Evolutionary conservation across 108 stramenopile genomes (phyloP).

Genomic region (Nannochloropsis salina): DNA sequence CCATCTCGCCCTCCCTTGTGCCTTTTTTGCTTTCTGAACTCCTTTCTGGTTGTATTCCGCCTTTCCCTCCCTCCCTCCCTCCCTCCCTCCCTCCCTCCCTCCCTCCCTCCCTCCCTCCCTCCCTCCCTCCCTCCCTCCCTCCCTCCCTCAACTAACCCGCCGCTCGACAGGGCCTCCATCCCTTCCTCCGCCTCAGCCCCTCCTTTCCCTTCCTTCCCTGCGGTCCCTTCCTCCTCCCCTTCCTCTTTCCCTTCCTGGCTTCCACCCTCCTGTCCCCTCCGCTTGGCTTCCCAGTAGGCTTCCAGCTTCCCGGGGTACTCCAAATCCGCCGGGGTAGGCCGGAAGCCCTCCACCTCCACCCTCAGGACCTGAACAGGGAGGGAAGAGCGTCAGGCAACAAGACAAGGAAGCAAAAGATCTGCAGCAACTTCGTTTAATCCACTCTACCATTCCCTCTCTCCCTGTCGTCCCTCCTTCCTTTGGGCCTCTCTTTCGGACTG

Average conservation of each 20-base stretch:
- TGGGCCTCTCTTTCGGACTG: background rate
- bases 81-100: background rate
- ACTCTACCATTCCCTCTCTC: background rate
- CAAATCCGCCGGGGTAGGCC: background rate
- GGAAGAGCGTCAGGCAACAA: background rate
- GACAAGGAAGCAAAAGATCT: background rate
- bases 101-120: background rate
- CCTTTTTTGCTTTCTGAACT: no score
- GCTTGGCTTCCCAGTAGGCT: conserved; percentile 1
- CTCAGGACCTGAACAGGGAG: background rate
- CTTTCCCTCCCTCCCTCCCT: background rate
- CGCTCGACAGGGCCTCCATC: background rate
- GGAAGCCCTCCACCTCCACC: conserved; percentile 14
- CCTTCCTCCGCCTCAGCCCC: background rate
- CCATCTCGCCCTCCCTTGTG: no score
- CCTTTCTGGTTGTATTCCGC: no score
- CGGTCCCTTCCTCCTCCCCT: no score
- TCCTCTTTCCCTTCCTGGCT: background rate
- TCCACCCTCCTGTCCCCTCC: background rate
- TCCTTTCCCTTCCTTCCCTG: background rate
- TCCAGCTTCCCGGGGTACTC: conserved; percentile 1
- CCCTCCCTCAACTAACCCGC: background rate
- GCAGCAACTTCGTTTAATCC: background rate
- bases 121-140: conserved; percentile 14
- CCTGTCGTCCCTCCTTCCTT: background rate